Evolutionary conservation across 306 rosid species (phyloP), one percentile per base, ranked within the genome.

Genomic region (Castanea sativa): DNA sequence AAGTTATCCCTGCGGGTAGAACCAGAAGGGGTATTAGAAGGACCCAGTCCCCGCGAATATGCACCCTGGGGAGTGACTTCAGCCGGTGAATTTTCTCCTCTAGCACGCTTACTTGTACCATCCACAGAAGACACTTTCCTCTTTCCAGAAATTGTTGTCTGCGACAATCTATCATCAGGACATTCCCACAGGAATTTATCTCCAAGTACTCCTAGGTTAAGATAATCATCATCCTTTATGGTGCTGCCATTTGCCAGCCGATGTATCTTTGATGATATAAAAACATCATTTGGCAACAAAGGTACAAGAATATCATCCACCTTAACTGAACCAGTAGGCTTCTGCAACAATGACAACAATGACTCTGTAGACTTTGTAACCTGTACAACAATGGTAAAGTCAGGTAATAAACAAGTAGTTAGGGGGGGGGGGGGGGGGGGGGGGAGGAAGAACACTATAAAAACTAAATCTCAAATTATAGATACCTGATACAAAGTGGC

Each of bases 111-210:
- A 57, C 58, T 86, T 20, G 89, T 82, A 51, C 92, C 96, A 76
- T 91, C 99, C 68, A 88, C 83, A 74, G 91, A 76, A 30, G 97
- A 70, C 74, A 79, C 79, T 83, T 93, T 95, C 86, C 94, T 84
- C 80, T 87, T 93, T 59, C 87, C 88, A 85, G 90, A 78, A 55
- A 87, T 84, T 75, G 85, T 80, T 23, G 90, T 73, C 76, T 89
- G 93, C 2, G 88, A 75, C 59, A 90, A 86, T 81, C 97, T 91
- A 73, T 95, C 98, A 1, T 92, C 97, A 18, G 99, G 98, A 80
- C 99, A 95, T 76, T 95, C 97, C 99, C 98, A 95, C 83, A 80
- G 88, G 83, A 91, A 95, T 71, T 91, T 86, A 59, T 93, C 99
- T 55, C 88, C 89, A n/a, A 91, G 88, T 52, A 88, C 91, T 57